These are phyloP conservation scores for Monosporascus sp. DNA, from an alignment of 2,329 filamentous ascomycete species.

Conservation along the genomic window DNA sequence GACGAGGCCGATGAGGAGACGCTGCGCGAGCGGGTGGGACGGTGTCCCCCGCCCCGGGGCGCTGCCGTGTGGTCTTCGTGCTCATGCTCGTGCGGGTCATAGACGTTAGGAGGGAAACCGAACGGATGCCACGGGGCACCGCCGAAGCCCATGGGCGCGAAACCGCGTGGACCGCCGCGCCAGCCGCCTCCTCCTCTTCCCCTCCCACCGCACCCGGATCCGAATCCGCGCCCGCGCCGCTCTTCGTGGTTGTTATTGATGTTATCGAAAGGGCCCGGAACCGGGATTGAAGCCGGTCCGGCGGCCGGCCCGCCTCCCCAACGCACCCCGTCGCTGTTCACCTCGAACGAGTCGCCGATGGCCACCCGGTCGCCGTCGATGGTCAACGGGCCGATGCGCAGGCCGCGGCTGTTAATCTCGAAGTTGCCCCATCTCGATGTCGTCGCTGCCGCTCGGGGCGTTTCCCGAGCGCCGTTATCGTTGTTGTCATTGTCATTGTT, in stretches of 20 bases:
- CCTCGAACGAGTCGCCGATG: constrained; percentile 38
- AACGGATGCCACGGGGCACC: not conserved
- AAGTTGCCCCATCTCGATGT: constrained; percentile 9
- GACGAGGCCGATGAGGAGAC: too few species aligned
- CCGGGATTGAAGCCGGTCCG: constrained; percentile 29
- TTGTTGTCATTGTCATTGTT: not conserved
- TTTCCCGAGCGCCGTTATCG: not conserved
- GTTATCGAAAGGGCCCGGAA: not conserved
- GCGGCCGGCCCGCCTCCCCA: constrained; percentile 41
- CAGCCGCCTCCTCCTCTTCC: constrained; percentile 1
- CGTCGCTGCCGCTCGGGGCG: constrained; percentile 3
- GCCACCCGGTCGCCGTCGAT: constrained; percentile 40
- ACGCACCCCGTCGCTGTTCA: constrained; percentile 40
- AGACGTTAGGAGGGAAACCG: not conserved
- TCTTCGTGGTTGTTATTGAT: not conserved
- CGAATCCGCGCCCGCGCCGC: not conserved
- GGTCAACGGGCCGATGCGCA: constrained; percentile 34
- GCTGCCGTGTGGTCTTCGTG: too few species aligned
- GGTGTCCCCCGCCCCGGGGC: too few species aligned
- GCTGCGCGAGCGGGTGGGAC: too few species aligned
- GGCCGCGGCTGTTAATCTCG: constrained; percentile 16
- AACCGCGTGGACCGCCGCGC: not conserved
- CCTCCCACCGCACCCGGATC: not conserved
- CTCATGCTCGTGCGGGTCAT: too few species aligned
- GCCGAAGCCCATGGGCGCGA: too few species aligned